These are phyloP conservation scores for Oligophagozyma castellii DNA, from an alignment of 1,139 yeast species.

Conservation along the genomic window DNA sequence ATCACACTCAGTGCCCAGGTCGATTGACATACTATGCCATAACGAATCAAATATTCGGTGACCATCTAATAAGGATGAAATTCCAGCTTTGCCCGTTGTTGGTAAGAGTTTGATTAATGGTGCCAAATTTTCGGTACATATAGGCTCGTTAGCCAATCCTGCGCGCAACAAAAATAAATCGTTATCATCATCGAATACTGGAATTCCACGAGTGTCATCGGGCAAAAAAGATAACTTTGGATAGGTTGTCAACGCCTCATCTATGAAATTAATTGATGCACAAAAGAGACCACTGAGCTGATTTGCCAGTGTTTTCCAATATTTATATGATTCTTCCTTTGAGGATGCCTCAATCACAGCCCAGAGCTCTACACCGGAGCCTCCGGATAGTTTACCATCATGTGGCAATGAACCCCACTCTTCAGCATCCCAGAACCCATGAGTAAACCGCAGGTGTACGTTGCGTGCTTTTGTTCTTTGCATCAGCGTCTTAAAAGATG, in stretches of 20 bases:
- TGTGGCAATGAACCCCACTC: constrained; percentile 76
- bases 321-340: constrained; percentile 39
- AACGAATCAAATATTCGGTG: constrained; percentile 87
- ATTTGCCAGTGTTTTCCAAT: constrained; percentile 65
- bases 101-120: constrained; percentile 86
- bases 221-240: constrained; percentile 42
- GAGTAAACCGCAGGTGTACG: constrained; percentile 73
- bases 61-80: constrained; percentile 80
- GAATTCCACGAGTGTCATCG: constrained; percentile 11
- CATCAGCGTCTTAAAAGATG: constrained; percentile 66
- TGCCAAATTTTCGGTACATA: constrained; percentile 93
- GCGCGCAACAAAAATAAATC: constrained; percentile 56
- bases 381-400: constrained; percentile 66
- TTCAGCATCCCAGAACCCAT: constrained; percentile 92
- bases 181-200: constrained; percentile 19
- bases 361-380: constrained; percentile 93
- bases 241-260: constrained; percentile 60
- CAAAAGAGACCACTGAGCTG: constrained; percentile 85
- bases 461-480: constrained; percentile 56
- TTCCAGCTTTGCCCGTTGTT: constrained; percentile 84
- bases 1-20: constrained; percentile 50
- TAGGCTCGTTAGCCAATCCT: constrained; percentile 87
- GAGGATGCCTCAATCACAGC: constrained; percentile 61
- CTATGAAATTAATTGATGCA: constrained; percentile 86
- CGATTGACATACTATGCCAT: constrained; percentile 92